A percentile compares a stretch with the other conserved stretches of the same genome.
Evolutionary conservation across 805 yeast genomes (phyloP).

Genomic region (Wickerhamomyces hampshirensis): DNA sequence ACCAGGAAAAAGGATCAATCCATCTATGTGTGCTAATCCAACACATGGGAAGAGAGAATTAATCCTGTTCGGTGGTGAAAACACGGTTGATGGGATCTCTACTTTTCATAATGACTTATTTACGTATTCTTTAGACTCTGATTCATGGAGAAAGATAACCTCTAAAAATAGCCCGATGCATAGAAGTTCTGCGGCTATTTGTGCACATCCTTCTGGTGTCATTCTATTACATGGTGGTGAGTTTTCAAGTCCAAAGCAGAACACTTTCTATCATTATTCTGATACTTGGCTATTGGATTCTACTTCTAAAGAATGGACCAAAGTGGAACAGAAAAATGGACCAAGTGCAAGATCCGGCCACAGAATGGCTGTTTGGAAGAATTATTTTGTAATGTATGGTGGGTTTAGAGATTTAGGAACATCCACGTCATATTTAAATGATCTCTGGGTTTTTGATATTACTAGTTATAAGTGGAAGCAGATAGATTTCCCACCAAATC

Average conservation of each 20-base stretch:
- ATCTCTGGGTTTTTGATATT: conserved; percentile 90
- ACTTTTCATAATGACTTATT: conserved; percentile 78
- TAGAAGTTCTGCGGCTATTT: conserved; percentile 89
- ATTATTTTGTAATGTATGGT: conserved; percentile 78
- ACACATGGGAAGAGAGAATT: conserved; percentile 72
- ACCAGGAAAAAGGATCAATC: conserved; percentile 70
- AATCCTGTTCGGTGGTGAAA: conserved; percentile 88
- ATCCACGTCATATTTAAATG: conserved; percentile 77
- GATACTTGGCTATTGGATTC: conserved; percentile 94
- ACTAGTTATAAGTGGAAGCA: conserved; percentile 89
- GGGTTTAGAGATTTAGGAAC: conserved; percentile 90
- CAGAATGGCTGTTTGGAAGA: conserved; percentile 87
- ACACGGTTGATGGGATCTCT: conserved; percentile 44
- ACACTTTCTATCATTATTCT: conserved; percentile 92
- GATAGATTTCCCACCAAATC: conserved; percentile 78
- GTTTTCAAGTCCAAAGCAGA: conserved; percentile 92
- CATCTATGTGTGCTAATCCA: conserved; percentile 73
- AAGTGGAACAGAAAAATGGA: conserved; percentile 66
- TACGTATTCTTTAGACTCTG: conserved; percentile 69
- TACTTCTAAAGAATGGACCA: conserved; percentile 82
- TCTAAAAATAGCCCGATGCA: conserved; percentile 91
- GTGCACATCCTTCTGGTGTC: conserved; percentile 87
- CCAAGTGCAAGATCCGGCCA: conserved; percentile 93
- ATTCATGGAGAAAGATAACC: conserved; percentile 71
- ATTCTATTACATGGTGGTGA: conserved; percentile 92